phyloP scores from a whole-genome alignment of 305 asterid species.

The Ruellia speciosa region DNA sequence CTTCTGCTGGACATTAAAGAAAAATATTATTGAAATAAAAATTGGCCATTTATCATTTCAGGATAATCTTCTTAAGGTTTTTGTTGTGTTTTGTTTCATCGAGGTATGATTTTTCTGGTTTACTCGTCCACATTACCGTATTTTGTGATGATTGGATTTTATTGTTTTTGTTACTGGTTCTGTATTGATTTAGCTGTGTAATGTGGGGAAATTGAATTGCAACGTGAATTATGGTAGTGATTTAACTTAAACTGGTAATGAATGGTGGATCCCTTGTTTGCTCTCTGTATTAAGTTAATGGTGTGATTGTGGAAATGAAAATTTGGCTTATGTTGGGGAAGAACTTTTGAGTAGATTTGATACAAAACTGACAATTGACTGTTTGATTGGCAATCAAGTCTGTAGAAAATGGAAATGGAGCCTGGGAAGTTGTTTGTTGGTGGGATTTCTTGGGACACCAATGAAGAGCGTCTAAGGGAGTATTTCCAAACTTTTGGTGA shows the following conservation, averaged over 20 bases:
- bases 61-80: slow-evolving; percentile 27
- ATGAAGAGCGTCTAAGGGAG: slow-evolving; percentile 66
- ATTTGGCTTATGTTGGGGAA: slow-evolving; percentile 10
- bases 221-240: slow-evolving; percentile 17
- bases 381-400: slow-evolving; percentile 26
- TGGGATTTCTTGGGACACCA: slow-evolving; percentile 95
- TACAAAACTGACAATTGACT: slow-evolving; percentile 12
- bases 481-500: slow-evolving; percentile 72
- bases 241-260: slow-evolving; percentile 25
- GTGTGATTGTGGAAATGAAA: slow-evolving; percentile 5
- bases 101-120: slow-evolving; percentile 24
- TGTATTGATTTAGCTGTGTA: slow-evolving; percentile 13
- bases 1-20: slow-evolving; percentile 26
- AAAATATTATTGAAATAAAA: not conserved
- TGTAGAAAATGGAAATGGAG: slow-evolving; percentile 52
- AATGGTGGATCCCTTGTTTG: slow-evolving; percentile 24
- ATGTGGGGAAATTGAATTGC: slow-evolving; percentile 16
- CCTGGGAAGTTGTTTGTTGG: slow-evolving; percentile 76
- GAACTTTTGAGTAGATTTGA: slow-evolving; percentile 7
- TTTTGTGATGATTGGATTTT: slow-evolving; percentile 25
- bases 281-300: slow-evolving; percentile 5
- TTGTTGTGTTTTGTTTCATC: slow-evolving; percentile 26
- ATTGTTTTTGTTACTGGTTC: slow-evolving; percentile 21
- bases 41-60: slow-evolving; percentile 27
- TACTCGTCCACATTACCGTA: slow-evolving; percentile 30